Evolutionary conservation across 2,329 filamentous ascomycete species (phyloP).

Genomic region (Neophaeococcomyces mojaviensis): DNA sequence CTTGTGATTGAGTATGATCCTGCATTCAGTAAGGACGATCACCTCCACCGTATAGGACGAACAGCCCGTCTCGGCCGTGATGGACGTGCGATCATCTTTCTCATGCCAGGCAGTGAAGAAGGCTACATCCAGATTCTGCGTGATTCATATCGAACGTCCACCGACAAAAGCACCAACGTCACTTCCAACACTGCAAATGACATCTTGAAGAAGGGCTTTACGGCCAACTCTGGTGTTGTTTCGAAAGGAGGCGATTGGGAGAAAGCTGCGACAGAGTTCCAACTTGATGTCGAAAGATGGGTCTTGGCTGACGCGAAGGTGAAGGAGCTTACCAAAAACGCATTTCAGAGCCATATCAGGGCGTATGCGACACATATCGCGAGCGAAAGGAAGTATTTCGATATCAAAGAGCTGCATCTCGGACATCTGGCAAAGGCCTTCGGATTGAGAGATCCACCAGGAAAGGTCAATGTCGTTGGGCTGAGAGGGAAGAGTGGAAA

Average conservation of each 20-base stretch:
- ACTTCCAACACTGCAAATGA: constrained; percentile 57
- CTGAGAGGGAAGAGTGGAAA: constrained; percentile 42
- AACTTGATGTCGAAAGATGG: constrained; percentile 61
- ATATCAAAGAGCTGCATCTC: constrained; percentile 83
- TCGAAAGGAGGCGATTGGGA: constrained; percentile 46
- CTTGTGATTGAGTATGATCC: constrained; percentile 94
- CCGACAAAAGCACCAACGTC: constrained; percentile 50
- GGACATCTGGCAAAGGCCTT: constrained; percentile 94
- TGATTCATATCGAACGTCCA: constrained; percentile 50
- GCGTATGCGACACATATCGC: constrained; percentile 92
- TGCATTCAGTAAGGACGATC: constrained; percentile 85
- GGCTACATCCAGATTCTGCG: constrained; percentile 76
- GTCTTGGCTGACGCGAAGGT: constrained; percentile 56
- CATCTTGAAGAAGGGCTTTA: constrained; percentile 59
- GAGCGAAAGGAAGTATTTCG: constrained; percentile 77
- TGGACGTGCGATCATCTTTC: constrained; percentile 79
- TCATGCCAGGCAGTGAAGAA: constrained; percentile 85
- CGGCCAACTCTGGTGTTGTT: constrained; percentile 31
- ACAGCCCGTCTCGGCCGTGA: constrained; percentile 87
- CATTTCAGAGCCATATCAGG: constrained; percentile 84
- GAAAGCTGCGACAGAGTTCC: constrained; percentile 58
- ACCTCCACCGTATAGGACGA: constrained; percentile 87
- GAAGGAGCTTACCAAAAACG: constrained; percentile 73
- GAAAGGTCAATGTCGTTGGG: constrained; percentile 59
- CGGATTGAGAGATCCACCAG: constrained; percentile 78